Conservation (phyloP, 1,139 yeast genomes). For the Candida frijolesensis region DNA sequence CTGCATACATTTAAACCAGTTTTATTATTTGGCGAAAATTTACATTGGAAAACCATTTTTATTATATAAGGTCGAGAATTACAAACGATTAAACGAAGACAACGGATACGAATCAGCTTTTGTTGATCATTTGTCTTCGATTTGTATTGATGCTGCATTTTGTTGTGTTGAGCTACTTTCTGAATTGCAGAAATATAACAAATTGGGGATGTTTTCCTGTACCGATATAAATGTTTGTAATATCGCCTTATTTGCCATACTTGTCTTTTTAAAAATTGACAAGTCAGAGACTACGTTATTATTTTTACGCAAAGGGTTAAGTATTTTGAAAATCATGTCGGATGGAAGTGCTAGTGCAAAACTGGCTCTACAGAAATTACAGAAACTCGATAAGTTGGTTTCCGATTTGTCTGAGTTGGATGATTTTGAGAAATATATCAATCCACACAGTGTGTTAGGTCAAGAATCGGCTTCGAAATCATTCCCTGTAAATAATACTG, state of each 20-base stretch:
- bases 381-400: constrained; percentile 13
- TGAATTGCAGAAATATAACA: constrained; percentile 18
- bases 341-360: constrained; percentile 22
- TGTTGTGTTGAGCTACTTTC: constrained; percentile 20
- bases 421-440: constrained; percentile 12
- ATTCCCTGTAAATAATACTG: constrained; percentile 10
- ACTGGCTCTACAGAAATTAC: constrained; percentile 12
- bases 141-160: constrained; percentile 23
- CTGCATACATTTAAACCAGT: constrained; percentile 19
- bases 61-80: constrained; percentile 21
- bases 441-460: constrained; percentile 11
- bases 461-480: constrained; percentile 13
- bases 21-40: constrained; percentile 20
- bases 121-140: constrained; percentile 21
- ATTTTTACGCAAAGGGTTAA: constrained; percentile 21
- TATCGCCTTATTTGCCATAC: constrained; percentile 19
- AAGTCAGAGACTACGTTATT: constrained; percentile 18
- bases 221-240: constrained; percentile 22
- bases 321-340: constrained; percentile 18
- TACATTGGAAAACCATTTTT: constrained; percentile 23
- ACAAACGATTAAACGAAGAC: constrained; percentile 9
- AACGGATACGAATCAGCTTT: constrained; percentile 17
- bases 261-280: constrained; percentile 21
- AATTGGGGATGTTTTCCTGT: constrained; percentile 21
- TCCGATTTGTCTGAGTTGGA: constrained; percentile 14